Conservation (phyloP, 2,329 filamentous ascomycete species). For the Myriangium duriaei region DNA sequence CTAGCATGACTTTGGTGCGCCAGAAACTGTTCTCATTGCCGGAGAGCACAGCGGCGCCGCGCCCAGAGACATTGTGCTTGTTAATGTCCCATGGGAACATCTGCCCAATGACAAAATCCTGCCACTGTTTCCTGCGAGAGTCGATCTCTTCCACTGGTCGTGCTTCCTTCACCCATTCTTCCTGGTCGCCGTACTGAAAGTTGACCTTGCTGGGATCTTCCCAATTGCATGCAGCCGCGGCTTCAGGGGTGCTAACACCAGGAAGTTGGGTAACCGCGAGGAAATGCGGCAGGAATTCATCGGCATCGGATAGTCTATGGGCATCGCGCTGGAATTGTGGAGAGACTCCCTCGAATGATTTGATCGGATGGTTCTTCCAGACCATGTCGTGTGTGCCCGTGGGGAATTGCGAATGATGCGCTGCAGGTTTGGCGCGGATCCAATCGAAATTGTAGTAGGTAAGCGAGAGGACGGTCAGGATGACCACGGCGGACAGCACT, state of each 20-base stretch:
- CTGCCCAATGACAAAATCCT: background rate
- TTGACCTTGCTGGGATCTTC: slow-evolving; percentile 9
- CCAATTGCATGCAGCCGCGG: slow-evolving; percentile 10
- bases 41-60: background rate
- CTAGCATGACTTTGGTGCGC: slow-evolving; percentile 14
- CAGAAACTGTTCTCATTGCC: slow-evolving; percentile 14
- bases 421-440: background rate
- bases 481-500: background rate
- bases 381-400: background rate
- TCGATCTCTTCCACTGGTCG: slow-evolving; percentile 11
- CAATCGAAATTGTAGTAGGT: background rate
- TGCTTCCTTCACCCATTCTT: slow-evolving; percentile 10
- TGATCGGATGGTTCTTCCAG: background rate
- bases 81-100: background rate
- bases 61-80: background rate
- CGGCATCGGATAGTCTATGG: slow-evolving; percentile 9
- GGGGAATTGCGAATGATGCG: too few species aligned
- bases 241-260: slow-evolving; percentile 5
- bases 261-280: slow-evolving; percentile 9
- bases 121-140: background rate
- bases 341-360: background rate
- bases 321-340: slow-evolving; percentile 1
- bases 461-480: background rate
- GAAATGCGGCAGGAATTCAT: slow-evolving; percentile 11
- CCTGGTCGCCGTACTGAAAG: slow-evolving; percentile 11